These are phyloP conservation scores for button mushroom (Agaricus bisporus) DNA, from an alignment of 768 basidiomycete genomes.

Conservation along the genomic window DNA sequence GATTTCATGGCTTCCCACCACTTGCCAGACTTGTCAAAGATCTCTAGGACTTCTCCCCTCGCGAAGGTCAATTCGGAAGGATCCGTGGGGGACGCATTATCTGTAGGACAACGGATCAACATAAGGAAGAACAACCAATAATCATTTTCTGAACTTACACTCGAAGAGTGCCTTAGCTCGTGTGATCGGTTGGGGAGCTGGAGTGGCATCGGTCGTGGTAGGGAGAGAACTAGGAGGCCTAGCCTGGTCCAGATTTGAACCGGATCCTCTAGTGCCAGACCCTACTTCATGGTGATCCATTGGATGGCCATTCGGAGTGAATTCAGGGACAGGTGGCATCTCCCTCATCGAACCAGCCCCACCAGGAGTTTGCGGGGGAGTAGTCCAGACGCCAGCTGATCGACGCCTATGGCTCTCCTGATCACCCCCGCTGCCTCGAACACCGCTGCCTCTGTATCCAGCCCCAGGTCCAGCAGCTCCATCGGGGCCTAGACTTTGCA, in stretches of 20 bases:
- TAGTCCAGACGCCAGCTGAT: conserved; percentile 18
- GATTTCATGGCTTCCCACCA: conserved; percentile 79
- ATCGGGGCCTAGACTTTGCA: not conserved
- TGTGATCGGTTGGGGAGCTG: not conserved
- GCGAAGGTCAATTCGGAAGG: conserved; percentile 81
- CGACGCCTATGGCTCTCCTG: conserved; percentile 23
- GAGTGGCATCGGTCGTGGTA: not conserved
- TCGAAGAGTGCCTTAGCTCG: conserved; percentile 6
- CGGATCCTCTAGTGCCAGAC: not conserved
- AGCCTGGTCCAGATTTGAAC: conserved; percentile 9
- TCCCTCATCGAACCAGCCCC: conserved; percentile 11
- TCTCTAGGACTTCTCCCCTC: conserved; percentile 80
- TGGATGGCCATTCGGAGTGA: not conserved
- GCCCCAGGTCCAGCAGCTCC: not conserved
- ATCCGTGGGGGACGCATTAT: conserved; percentile 71
- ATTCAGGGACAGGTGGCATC: conserved; percentile 1
- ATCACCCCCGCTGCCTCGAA: conserved; percentile 17
- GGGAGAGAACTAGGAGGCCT: not conserved
- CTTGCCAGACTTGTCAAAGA: conserved; percentile 73
- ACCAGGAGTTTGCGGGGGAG: conserved; percentile 2
- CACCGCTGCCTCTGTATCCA: not conserved
- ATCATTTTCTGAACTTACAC: not conserved
- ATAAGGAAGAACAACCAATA: not conserved
- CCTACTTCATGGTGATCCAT: not conserved
- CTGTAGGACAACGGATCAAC: conserved; percentile 28